Evolutionary conservation across 768 basidiomycete genomes (phyloP).

Genomic region (Cyclocybe cylindracea): DNA sequence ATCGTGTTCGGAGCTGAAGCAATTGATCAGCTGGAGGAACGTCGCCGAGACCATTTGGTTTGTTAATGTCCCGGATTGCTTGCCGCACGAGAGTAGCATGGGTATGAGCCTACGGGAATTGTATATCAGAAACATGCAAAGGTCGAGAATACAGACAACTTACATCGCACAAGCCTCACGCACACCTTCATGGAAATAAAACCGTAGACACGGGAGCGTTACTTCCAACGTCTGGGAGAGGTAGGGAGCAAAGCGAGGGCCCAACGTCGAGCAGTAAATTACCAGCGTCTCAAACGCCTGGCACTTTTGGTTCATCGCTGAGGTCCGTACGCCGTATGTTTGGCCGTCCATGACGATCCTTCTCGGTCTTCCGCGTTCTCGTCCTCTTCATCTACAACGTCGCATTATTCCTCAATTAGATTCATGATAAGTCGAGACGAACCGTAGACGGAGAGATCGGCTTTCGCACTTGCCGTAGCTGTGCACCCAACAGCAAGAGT

Average conservation of each 20-base stretch:
- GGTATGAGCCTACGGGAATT: conserved; percentile 59
- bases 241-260: conserved; percentile 69
- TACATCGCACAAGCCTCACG: conserved; percentile 77
- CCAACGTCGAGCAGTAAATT: conserved; percentile 73
- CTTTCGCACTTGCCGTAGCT: conserved; percentile 77
- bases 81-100: conserved; percentile 68
- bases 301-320: conserved; percentile 83
- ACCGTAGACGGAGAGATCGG: conserved; percentile 77
- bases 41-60: conserved; percentile 69
- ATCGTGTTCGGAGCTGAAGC: conserved; percentile 69
- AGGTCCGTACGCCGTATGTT: conserved; percentile 74
- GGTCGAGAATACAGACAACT: conserved; percentile 20
- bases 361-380: conserved; percentile 60
- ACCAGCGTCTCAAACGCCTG: conserved; percentile 88
- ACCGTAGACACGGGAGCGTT: conserved; percentile 66
- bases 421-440: conserved; percentile 17
- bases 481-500: conserved; percentile 96
- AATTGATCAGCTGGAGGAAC: conserved; percentile 63
- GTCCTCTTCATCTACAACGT: conserved; percentile 46
- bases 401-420: background rate
- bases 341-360: conserved; percentile 79
- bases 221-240: conserved; percentile 71
- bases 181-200: conserved; percentile 86
- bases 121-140: background rate
- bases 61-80: conserved; percentile 63